Conservation (phyloP, 169 alveolate genomes). For the Plasmodium vivax region DNA sequence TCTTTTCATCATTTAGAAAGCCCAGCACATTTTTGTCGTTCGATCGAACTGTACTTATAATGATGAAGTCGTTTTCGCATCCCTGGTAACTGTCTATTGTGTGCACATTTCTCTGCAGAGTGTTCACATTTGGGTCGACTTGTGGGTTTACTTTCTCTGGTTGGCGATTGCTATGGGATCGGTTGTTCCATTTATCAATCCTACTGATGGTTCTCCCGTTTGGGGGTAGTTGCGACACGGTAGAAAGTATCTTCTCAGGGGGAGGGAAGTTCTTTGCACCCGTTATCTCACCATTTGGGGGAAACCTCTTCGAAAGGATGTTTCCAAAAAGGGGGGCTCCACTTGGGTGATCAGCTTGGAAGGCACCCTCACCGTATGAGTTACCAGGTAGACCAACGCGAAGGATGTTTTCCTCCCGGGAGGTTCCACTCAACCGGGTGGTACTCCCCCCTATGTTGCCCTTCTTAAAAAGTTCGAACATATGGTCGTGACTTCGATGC, state of each 20-base stretch:
- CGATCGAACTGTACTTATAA: constrained; percentile 70
- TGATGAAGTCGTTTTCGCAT: constrained; percentile 59
- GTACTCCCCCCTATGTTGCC: background rate
- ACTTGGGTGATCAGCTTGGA: background rate
- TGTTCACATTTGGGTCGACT: background rate
- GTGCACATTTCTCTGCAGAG: constrained; percentile 34
- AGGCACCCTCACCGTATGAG: background rate
- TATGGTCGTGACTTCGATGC: background rate
- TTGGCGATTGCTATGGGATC: background rate
- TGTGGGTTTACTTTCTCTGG: background rate
- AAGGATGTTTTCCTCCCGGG: background rate
- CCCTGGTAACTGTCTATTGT: constrained; percentile 75
- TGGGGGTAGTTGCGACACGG: background rate
- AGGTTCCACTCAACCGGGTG: background rate
- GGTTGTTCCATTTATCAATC: background rate
- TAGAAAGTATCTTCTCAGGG: background rate
- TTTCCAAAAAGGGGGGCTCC: background rate
- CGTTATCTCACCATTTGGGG: background rate
- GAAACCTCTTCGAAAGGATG: background rate
- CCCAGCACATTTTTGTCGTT: constrained; percentile 51
- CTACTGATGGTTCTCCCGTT: background rate
- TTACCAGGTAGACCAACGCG: background rate
- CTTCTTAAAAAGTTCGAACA: background rate
- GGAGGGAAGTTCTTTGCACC: background rate
- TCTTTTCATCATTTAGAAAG: constrained; percentile 60